phyloP scores from a whole-genome alignment of 805 yeast species.

The Nakazawaea populi region DNA sequence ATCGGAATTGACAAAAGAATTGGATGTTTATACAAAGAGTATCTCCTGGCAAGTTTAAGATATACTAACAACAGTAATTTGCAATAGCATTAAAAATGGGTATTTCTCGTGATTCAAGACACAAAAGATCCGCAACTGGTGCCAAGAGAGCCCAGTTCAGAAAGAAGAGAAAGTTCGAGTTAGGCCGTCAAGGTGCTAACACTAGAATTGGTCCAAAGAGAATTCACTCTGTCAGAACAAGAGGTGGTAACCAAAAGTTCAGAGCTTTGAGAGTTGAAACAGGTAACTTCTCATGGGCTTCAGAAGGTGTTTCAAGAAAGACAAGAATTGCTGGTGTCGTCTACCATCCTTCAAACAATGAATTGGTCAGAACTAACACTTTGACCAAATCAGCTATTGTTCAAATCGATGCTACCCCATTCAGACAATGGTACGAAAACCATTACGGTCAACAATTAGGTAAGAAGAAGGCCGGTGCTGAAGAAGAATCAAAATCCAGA shows the following conservation, averaged over 20 bases:
- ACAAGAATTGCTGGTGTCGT: conserved; percentile 97
- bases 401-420: conserved; percentile 99
- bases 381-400: conserved; percentile 98
- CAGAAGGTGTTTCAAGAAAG: conserved; percentile 98
- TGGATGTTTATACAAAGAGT: no score
- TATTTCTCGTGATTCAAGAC: conserved; percentile 99
- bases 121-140: conserved; percentile 99
- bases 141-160: conserved; percentile 99
- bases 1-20: no score
- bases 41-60: background rate
- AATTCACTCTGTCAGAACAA: conserved; percentile 98
- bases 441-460: conserved; percentile 95
- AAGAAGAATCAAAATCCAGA: conserved; percentile 62
- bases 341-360: conserved; percentile 99
- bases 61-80: conserved; percentile 6
- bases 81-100: conserved; percentile 63
- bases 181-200: conserved; percentile 99
- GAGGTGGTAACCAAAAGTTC: conserved; percentile 99
- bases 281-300: conserved; percentile 99
- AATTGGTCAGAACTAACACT: conserved; percentile 99
- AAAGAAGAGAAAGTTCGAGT: conserved; percentile 99
- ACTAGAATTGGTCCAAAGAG: conserved; percentile 99
- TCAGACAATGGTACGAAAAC: conserved; percentile 98
- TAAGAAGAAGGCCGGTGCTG: conserved; percentile 70
- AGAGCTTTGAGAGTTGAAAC: conserved; percentile 99